Percentiles rank a stretch among this genome's conserved stretches.
phyloP scores from a whole-genome alignment of 768 basidiomycete species.

The Pholiota molesta region DNA sequence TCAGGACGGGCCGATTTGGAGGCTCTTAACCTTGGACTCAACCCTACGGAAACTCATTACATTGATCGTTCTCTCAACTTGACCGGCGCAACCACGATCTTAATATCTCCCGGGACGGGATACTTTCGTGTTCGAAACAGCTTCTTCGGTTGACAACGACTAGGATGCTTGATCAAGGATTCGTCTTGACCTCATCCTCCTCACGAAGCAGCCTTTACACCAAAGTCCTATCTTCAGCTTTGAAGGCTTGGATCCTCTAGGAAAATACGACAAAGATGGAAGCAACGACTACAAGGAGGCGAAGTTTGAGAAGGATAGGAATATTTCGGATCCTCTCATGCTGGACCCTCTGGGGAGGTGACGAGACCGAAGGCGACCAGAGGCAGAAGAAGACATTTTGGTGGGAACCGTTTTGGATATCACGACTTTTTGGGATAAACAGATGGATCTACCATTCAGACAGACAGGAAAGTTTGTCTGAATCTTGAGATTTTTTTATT shows the following conservation, averaged over 20 bases:
- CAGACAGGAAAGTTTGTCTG: constrained; percentile 59
- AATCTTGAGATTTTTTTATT: neutral
- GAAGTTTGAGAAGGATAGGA: constrained; percentile 36
- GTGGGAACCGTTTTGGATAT: constrained; percentile 92
- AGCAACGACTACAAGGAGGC: constrained; percentile 11
- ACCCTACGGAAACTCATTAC: constrained; percentile 92
- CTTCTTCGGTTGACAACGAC: constrained; percentile 91
- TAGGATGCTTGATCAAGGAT: constrained; percentile 92
- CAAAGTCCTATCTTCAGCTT: constrained; percentile 95
- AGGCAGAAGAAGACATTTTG: constrained; percentile 64
- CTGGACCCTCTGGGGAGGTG: constrained; percentile 79
- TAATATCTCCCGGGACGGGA: constrained; percentile 93
- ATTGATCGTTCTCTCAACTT: constrained; percentile 92
- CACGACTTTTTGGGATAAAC: constrained; percentile 84
- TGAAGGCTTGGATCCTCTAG: constrained; percentile 61
- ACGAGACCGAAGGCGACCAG: constrained; percentile 46
- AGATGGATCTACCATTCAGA: constrained; percentile 83
- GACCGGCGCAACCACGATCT: constrained; percentile 80
- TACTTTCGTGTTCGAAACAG: constrained; percentile 93
- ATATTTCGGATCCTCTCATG: constrained; percentile 58
- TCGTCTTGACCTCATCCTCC: constrained; percentile 86
- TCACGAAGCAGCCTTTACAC: constrained; percentile 91
- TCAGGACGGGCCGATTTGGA: constrained; percentile 96
- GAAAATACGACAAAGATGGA: constrained; percentile 46
- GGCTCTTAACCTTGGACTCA: constrained; percentile 89